These are phyloP conservation scores for Leccinum incarnatum DNA, from an alignment of 768 basidiomycete genomes.

Conservation along the genomic window DNA sequence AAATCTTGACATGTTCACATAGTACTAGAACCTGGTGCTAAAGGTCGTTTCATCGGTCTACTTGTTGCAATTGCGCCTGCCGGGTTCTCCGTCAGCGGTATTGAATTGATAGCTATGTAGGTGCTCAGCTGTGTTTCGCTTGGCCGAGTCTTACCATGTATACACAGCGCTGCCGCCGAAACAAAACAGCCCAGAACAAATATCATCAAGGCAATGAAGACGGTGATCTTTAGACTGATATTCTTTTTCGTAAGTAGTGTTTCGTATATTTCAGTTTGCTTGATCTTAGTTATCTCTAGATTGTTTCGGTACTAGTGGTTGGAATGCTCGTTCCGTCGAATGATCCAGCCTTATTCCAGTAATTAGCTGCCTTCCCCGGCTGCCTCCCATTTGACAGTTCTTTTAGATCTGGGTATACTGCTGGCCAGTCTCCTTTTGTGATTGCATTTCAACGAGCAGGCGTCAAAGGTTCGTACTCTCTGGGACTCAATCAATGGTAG, in stretches of 20 bases:
- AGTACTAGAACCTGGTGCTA: constrained; percentile 22
- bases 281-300: constrained; percentile 11
- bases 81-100: constrained; percentile 75
- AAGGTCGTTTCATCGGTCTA: constrained; percentile 23
- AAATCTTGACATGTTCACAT: not conserved
- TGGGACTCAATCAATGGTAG: constrained; percentile 6
- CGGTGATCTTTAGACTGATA: constrained; percentile 79
- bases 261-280: not conserved
- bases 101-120: constrained; percentile 72
- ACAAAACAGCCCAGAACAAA: constrained; percentile 75
- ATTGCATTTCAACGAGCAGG: constrained; percentile 75
- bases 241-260: constrained; percentile 17
- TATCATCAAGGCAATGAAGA: constrained; percentile 69
- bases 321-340: constrained; percentile 78
- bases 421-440: constrained; percentile 82
- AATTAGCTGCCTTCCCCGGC: constrained; percentile 13
- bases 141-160: constrained; percentile 4
- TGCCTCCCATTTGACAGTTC: not conserved
- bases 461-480: constrained; percentile 47
- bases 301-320: constrained; percentile 43
- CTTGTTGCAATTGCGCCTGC: constrained; percentile 20
- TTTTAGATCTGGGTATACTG: constrained; percentile 28
- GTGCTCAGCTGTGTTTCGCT: constrained; percentile 21
- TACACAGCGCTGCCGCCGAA: constrained; percentile 66
- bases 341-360: constrained; percentile 49